Percentiles rank a stretch among this genome's conserved stretches.
phyloP scores from a whole-genome alignment of 1,284 basidiomycete genomes.

The Naganishia liquefaciens region DNA sequence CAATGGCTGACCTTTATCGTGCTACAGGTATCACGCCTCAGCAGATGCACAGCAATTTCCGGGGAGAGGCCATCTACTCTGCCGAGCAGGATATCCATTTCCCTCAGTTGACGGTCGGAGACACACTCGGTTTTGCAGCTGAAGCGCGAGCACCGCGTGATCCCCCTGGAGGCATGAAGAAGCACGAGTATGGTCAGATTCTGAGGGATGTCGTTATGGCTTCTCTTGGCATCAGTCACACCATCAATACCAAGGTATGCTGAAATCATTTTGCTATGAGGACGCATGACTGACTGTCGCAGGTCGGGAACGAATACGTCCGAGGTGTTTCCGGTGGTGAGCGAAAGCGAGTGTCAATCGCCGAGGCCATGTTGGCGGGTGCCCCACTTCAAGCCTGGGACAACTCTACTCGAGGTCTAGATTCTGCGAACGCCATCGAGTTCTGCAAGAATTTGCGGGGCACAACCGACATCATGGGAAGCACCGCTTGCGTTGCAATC shows the following conservation, averaged over 20 bases:
- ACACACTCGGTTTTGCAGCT: constrained; percentile 55
- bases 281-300: neutral
- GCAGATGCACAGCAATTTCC: constrained; percentile 51
- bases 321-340: constrained; percentile 60
- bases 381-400: constrained; percentile 56
- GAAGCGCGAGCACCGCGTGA: constrained; percentile 43
- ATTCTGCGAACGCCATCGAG: constrained; percentile 60
- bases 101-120: constrained; percentile 57
- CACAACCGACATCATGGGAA: constrained; percentile 55
- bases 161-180: constrained; percentile 53
- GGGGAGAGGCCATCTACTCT: constrained; percentile 56
- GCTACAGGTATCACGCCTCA: constrained; percentile 46
- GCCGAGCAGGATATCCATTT: constrained; percentile 59
- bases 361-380: constrained; percentile 53
- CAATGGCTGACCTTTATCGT: neutral
- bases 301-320: constrained; percentile 52
- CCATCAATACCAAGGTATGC: constrained; percentile 53
- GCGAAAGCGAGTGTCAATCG: constrained; percentile 60
- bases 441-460: constrained; percentile 59
- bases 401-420: constrained; percentile 59
- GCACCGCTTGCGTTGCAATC: constrained; percentile 52
- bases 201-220: constrained; percentile 57
- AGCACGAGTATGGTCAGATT: constrained; percentile 52
- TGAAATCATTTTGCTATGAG: neutral
- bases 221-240: constrained; percentile 59